Conservation (phyloP, 495 filamentous ascomycete genomes). For the Tuber melanosporum region DNA sequence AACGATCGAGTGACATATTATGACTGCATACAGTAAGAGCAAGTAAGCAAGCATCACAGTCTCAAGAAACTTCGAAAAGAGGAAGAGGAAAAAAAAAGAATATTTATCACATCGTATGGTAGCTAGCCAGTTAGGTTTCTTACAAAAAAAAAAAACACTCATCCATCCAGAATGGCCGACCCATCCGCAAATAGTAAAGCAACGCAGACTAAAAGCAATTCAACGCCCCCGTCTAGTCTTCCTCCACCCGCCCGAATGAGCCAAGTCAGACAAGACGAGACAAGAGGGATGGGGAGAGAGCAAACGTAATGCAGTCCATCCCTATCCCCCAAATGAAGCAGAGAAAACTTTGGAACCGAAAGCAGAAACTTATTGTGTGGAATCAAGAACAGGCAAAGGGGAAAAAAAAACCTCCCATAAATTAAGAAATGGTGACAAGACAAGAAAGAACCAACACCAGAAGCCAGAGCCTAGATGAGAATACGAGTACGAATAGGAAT, state of each 20-base stretch:
- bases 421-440: constrained; percentile 1
- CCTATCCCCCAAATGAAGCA: not conserved
- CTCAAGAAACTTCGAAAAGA: not conserved
- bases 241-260: not conserved
- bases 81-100: too few relatives aligned
- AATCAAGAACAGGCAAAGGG: constrained; percentile 14
- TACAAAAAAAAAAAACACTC: not conserved
- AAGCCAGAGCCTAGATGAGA: not conserved
- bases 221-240: not conserved
- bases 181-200: not conserved
- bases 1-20: not conserved
- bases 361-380: not conserved
- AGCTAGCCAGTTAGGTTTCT: not conserved
- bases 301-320: not conserved
- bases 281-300: not conserved
- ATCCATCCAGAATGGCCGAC: not conserved
- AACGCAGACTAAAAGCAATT: not conserved
- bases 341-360: not conserved
- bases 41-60: not conserved
- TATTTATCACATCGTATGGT: not conserved
- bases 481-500: constrained; percentile 8
- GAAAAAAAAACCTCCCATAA: constrained; percentile 14
- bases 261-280: not conserved
- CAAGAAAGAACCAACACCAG: not conserved
- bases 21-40: not conserved